Base-by-base conservation (phyloP, 495 filamentous ascomycete genomes). In the Ramalina peruviana region DNA sequence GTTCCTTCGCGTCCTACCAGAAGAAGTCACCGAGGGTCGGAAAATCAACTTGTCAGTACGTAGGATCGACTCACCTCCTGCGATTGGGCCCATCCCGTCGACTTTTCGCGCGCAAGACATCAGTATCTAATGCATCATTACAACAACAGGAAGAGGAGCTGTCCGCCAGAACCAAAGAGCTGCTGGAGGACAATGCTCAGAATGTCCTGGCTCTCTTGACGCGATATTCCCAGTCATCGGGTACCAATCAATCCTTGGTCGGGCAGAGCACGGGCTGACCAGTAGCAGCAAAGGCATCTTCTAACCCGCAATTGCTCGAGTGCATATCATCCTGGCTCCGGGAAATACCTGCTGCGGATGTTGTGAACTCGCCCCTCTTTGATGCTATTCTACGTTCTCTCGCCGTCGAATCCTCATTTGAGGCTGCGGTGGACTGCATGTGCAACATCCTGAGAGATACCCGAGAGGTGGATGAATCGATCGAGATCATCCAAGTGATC, bases 21-120 rank as follows among this genome's bases (percentile, higher is more conserved):
- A 99, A 72, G 92, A 99, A 76, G 93, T 99, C 64, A 97, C 86
- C 44, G 92, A 97, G 72, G 92, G 93, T 67, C 86, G 92, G 67
- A 97, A 95, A 72, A 94, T 97, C 76, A 93, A 86, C 74, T 75
- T 99, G 67, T 87, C 85, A 73, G 89, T 95, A 89, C 71, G 88
- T 88, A 71, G 67, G 76, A 74, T 71, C 74, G 73, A 76, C 60
- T 64, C 60, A 60, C 43, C 68, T 68, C 62, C 67, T 65, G 62
- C 63, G 64, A 67, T 51, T 58, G 58, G 70, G 60, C 70, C 64
- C 60, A 53, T 56, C 47, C 48, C 54, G 43, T 48, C 52, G 55
- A 43, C 33, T 44, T 52, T 55, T 53, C 60, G 53, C 56, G 52
- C 52, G 57, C 43, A 38, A 51, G 48, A 51, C 36, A 58, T 54